Percentiles rank a stretch among this genome's conserved stretches.
These are phyloP conservation scores for Suhomyces terraborum DNA, from an alignment of 1,139 yeast genomes.

Conservation along the genomic window DNA sequence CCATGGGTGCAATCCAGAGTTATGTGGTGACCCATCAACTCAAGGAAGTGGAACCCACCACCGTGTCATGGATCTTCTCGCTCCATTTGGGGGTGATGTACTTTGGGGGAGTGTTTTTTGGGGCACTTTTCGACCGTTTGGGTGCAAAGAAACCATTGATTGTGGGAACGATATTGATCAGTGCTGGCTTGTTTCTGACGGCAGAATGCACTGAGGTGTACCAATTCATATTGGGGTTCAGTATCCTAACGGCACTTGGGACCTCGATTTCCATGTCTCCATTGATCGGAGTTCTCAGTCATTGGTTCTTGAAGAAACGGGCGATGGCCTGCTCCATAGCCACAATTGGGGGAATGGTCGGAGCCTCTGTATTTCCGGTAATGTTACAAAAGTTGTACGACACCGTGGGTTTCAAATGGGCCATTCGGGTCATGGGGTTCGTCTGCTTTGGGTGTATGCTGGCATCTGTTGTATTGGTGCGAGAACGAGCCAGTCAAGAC, in stretches of 20 bases:
- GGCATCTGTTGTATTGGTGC: conserved; percentile 42
- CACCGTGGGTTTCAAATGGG: conserved; percentile 60
- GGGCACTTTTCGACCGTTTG: conserved; percentile 58
- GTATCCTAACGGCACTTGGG: conserved; percentile 58
- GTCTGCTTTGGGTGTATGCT: conserved; percentile 43
- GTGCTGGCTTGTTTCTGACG: conserved; percentile 52
- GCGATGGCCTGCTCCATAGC: conserved; percentile 60
- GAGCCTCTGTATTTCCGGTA: conserved; percentile 61
- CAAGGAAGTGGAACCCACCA: conserved; percentile 38
- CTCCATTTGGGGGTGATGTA: conserved; percentile 57
- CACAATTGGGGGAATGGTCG: conserved; percentile 63
- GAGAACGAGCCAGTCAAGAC: no score
- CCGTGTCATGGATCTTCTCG: conserved; percentile 66
- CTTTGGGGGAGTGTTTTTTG: conserved; percentile 60
- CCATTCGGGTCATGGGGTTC: conserved; percentile 58
- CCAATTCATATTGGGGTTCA: conserved; percentile 62
- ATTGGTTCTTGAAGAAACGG: conserved; percentile 58
- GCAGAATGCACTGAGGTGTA: conserved; percentile 54
- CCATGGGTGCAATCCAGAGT: conserved; percentile 63
- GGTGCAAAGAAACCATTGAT: conserved; percentile 54
- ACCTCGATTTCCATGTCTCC: conserved; percentile 61
- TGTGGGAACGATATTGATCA: conserved; percentile 47
- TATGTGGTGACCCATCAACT: conserved; percentile 56
- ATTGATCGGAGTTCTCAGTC: conserved; percentile 58
- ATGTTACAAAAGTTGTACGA: conserved; percentile 51